Percentiles rank a stretch among this genome's conserved stretches.
phyloP scores from a whole-genome alignment of 2,329 filamentous ascomycete genomes.

The Fusarium aywerte region DNA sequence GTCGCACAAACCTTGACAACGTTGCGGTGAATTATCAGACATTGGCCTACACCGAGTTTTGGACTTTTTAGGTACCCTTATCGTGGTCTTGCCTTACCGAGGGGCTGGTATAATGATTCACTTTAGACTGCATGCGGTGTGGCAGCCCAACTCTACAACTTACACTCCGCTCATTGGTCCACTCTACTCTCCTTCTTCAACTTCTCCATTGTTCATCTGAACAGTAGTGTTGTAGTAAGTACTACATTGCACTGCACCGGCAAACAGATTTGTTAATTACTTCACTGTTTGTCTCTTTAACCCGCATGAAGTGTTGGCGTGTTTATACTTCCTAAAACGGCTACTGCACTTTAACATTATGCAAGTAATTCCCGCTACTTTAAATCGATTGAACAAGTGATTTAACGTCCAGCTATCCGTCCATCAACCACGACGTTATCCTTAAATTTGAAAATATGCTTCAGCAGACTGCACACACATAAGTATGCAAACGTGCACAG shows the following conservation, averaged over 20 bases:
- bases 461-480: not conserved
- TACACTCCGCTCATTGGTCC: not conserved
- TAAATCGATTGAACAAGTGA: not conserved
- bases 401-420: not conserved
- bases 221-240: not conserved
- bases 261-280: not conserved
- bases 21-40: not conserved
- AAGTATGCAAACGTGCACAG: not conserved
- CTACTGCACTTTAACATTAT: constrained; percentile 13
- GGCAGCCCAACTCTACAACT: constrained; percentile 16
- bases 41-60: not conserved
- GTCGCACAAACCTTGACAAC: not conserved
- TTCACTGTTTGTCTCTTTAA: not conserved
- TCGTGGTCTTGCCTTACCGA: constrained; percentile 26
- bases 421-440: not conserved
- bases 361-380: constrained; percentile 23
- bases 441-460: not conserved
- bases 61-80: not conserved
- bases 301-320: not conserved
- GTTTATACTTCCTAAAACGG: constrained; percentile 14
- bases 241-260: not conserved
- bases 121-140: constrained; percentile 30
- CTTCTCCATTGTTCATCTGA: not conserved
- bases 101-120: constrained; percentile 29
- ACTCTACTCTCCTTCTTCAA: not conserved